A percentile compares a stretch with the other conserved stretches of the same genome.
Conservation (phyloP, 768 basidiomycete species). For the Lentinula edodes region DNA sequence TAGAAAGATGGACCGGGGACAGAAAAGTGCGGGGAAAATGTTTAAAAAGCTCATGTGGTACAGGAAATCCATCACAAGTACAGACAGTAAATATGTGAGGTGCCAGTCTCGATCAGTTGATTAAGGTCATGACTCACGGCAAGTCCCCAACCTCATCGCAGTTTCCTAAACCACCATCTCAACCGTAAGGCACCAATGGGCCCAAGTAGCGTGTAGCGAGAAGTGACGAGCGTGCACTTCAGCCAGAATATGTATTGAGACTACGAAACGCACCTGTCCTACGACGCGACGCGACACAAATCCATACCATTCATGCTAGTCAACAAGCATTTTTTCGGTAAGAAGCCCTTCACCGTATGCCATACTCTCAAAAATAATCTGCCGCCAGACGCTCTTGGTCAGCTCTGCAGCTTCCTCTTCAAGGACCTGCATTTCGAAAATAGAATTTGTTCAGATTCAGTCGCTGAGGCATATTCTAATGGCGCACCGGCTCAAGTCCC, state of each 20-base stretch:
- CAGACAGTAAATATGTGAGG: neutral
- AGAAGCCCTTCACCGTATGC: slow-evolving; percentile 86
- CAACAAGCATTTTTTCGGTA: slow-evolving; percentile 81
- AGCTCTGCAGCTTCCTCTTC: slow-evolving; percentile 88
- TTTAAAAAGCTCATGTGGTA: too few relatives aligned
- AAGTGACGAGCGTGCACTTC: slow-evolving; percentile 3
- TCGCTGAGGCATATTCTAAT: neutral
- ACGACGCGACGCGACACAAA: neutral
- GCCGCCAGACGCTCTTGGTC: slow-evolving; percentile 78
- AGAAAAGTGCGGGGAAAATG: too few relatives aligned
- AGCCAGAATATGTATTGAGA: slow-evolving; percentile 23
- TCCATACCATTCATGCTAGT: slow-evolving; percentile 27
- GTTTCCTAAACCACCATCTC: neutral
- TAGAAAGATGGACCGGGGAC: too few relatives aligned
- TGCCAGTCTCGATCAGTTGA: neutral
- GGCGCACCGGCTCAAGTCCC: slow-evolving; percentile 83
- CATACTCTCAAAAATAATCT: slow-evolving; percentile 93
- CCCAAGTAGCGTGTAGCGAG: neutral
- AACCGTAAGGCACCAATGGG: neutral
- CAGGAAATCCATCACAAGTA: neutral
- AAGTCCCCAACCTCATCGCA: neutral
- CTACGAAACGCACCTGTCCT: slow-evolving; percentile 63
- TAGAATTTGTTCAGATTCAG: slow-evolving; percentile 5
- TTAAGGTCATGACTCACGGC: too few relatives aligned
- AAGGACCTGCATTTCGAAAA: slow-evolving; percentile 53